These are phyloP conservation scores for Magnolia officinalis DNA, from an alignment of 164 flowering plant genomes.

Conservation along the genomic window DNA sequence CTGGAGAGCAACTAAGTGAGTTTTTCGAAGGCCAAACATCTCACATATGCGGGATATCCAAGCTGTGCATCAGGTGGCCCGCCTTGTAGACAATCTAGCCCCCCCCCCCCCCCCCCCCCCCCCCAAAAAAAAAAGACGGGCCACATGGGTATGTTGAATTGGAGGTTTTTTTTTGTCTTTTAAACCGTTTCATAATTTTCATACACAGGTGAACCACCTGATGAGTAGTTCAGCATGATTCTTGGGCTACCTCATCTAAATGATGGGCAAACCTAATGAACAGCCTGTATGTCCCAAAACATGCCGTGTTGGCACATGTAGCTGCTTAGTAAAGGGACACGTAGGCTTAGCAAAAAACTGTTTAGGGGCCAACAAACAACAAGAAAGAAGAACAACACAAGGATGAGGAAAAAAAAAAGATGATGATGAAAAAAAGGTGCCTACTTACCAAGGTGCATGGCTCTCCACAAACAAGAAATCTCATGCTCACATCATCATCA, in stretches of 20 bases:
- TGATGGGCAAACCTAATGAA: neutral
- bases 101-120: too few species aligned
- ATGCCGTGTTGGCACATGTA: too few species aligned
- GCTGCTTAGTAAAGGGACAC: too few species aligned
- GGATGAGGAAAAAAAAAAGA: too few species aligned
- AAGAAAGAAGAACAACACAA: neutral
- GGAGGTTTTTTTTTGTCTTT: too few species aligned
- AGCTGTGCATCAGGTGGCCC: too few species aligned
- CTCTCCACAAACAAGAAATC: conserved; percentile 88
- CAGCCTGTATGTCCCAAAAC: too few species aligned
- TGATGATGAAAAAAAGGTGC: neutral
- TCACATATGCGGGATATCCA: neutral
- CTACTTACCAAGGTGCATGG: conserved; percentile 61
- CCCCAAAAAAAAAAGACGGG: neutral
- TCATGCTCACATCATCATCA: conserved; percentile 79
- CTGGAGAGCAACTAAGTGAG: too few species aligned
- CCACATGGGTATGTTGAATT: neutral
- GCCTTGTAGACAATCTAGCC: too few species aligned
- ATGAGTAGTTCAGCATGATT: neutral
- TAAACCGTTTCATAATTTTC: neutral
- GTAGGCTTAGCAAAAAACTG: too few species aligned
- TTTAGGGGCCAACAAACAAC: neutral
- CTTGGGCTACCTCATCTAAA: too few species aligned
- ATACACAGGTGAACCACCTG: neutral
- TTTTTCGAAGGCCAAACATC: too few species aligned